Conservation (phyloP, 2,329 filamentous ascomycete species). For the Fonsecaea monophora region DNA sequence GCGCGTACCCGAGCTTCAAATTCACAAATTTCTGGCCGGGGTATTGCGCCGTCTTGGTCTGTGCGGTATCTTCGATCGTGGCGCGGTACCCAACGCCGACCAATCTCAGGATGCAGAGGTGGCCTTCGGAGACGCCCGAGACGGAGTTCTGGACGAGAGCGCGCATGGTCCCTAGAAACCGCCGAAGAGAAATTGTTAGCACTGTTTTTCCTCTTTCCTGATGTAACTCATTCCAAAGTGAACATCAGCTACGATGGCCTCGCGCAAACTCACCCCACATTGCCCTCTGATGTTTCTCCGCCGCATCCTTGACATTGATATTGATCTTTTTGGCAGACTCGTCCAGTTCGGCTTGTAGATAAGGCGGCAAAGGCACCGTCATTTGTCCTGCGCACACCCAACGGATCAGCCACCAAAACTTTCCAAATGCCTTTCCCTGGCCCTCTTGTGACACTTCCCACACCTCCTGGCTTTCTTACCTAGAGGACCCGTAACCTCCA, state of each 20-base stretch:
- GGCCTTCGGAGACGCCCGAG: conserved; percentile 92
- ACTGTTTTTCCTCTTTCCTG: conserved; percentile 5
- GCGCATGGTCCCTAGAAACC: conserved; percentile 76
- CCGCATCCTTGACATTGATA: conserved; percentile 72
- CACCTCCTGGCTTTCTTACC: conserved; percentile 58
- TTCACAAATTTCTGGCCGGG: conserved; percentile 87
- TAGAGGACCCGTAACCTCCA: conserved; percentile 81
- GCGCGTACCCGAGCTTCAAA: conserved; percentile 94
- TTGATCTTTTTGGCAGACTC: conserved; percentile 66
- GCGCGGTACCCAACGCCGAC: conserved; percentile 97
- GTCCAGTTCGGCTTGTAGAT: conserved; percentile 75
- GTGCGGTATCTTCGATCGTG: conserved; percentile 77
- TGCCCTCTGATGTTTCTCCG: conserved; percentile 76
- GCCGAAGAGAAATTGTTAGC: conserved; percentile 23
- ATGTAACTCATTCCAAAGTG: neutral
- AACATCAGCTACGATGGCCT: neutral
- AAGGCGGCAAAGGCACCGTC: conserved; percentile 78
- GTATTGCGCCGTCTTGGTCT: conserved; percentile 67
- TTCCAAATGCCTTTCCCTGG: conserved; percentile 25
- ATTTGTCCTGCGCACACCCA: conserved; percentile 66
- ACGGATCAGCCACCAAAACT: conserved; percentile 13
- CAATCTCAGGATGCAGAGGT: conserved; percentile 88
- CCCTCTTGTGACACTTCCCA: conserved; percentile 19
- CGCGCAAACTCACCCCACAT: conserved; percentile 84
- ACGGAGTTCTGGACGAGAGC: conserved; percentile 90